Evolutionary conservation across 2,329 filamentous ascomycete species (phyloP).

Genomic region (Penicillium fuscoglaucum): DNA sequence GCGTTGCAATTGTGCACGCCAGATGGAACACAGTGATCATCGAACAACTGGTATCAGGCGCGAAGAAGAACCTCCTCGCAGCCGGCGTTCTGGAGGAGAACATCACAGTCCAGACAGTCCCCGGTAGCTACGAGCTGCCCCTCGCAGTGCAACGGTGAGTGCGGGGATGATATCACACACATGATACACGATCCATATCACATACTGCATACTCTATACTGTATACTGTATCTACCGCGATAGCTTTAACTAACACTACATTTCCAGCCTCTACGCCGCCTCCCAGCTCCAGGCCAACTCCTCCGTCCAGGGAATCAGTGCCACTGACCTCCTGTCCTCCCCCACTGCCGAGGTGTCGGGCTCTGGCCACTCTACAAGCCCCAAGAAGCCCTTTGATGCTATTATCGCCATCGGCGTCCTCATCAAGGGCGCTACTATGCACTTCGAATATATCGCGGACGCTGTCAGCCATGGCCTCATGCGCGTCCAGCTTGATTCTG

Average conservation of each 20-base stretch:
- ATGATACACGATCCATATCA: not conserved
- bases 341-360: slow-evolving; percentile 67
- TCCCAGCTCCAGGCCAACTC: slow-evolving; percentile 77
- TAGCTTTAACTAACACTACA: not conserved
- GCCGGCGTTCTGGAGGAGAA: slow-evolving; percentile 84
- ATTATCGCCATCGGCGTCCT: slow-evolving; percentile 93
- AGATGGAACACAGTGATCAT: slow-evolving; percentile 93
- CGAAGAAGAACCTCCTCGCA: slow-evolving; percentile 72
- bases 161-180: not conserved
- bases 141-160: slow-evolving; percentile 78
- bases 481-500: slow-evolving; percentile 86
- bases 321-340: slow-evolving; percentile 61
- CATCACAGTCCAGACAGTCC: slow-evolving; percentile 85
- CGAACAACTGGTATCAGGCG: slow-evolving; percentile 76
- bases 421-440: slow-evolving; percentile 99
- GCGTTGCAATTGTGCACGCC: slow-evolving; percentile 92
- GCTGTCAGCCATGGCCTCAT: slow-evolving; percentile 88
- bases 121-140: slow-evolving; percentile 91
- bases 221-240: not conserved
- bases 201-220: not conserved
- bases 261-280: slow-evolving; percentile 71
- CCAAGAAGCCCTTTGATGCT: slow-evolving; percentile 73
- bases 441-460: slow-evolving; percentile 98
- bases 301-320: slow-evolving; percentile 38
- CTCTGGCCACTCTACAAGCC: slow-evolving; percentile 38